Conservation (phyloP, 306 rosid species). For the Vigna hirtella region DNA sequence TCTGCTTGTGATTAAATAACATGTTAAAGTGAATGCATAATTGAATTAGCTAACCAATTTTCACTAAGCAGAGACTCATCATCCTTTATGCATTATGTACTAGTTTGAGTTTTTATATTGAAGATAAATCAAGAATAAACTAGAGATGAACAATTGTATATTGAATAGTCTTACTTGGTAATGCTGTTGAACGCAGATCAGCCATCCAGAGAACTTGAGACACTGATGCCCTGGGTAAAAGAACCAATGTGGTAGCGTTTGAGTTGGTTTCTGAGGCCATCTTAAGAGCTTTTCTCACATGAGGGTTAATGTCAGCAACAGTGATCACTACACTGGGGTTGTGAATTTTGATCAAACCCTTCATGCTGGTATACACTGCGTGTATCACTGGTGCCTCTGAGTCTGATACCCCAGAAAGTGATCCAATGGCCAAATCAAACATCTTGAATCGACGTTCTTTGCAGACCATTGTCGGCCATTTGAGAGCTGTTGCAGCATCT, state of each 20-base stretch:
- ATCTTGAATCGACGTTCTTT: slow-evolving; percentile 86
- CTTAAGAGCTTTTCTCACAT: slow-evolving; percentile 83
- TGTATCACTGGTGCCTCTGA: slow-evolving; percentile 87
- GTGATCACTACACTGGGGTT: slow-evolving; percentile 86
- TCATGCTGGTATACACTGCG: slow-evolving; percentile 84
- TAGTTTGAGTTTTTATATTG: not conserved
- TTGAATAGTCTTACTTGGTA: slow-evolving; percentile 71
- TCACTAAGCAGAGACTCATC: not conserved
- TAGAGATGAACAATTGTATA: not conserved
- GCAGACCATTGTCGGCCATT: slow-evolving; percentile 85
- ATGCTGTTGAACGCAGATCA: slow-evolving; percentile 80
- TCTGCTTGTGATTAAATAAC: not conserved
- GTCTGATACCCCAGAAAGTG: slow-evolving; percentile 73
- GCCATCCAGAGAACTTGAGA: slow-evolving; percentile 96
- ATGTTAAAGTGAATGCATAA: not conserved
- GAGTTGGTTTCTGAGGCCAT: slow-evolving; percentile 77
- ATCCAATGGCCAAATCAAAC: slow-evolving; percentile 72
- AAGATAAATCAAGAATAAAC: slow-evolving; percentile 2
- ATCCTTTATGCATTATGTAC: not conserved
- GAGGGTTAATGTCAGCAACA: slow-evolving; percentile 69
- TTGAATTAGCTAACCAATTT: not conserved
- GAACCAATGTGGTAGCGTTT: slow-evolving; percentile 71
- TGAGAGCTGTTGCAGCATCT: slow-evolving; percentile 72
- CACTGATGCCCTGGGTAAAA: slow-evolving; percentile 72
- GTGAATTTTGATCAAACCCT: slow-evolving; percentile 88